Base-by-base conservation (phyloP, 169 alveolate genomes). In the Theileria parva region DNA sequence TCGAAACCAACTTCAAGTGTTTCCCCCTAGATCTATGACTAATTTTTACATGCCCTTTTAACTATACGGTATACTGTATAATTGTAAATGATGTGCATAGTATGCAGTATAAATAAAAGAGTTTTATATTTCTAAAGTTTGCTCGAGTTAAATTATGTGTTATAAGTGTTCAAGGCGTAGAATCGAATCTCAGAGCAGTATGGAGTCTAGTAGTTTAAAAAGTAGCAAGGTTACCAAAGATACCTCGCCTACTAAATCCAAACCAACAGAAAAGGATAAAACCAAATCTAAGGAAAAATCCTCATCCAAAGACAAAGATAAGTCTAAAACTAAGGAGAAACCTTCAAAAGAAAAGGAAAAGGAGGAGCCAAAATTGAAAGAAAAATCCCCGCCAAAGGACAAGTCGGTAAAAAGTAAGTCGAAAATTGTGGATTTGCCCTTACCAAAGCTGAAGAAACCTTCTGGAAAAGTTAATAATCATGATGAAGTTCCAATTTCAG, bases 401-500 rank as follows among this genome's bases (percentile, higher is more conserved):
- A 32, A 61, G 6, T 9, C 28, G 32, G 59, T 23, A 66, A 11
- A 44, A 37, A 44, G n/a, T 66, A 30, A 23, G 6, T 30, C 74
- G 28, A n/a, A 66, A 37, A 44, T 5, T 73, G 67, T 28, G n/a
- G 67, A 5, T 59, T 59, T 28, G 11, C n/a, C 12, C 2, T 30
- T 30, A 23, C 71, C 71, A 32, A 71, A 39, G 48, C n/a, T 32
- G 74, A 48, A 25, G 59, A 28, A 44, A 44, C 44, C 77, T 57
- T 8, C 48, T 3, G 77, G 12, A 15, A 71, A 71, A 13, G 53
- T 28, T 60, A 57, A 50, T 8, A 32, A 51, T 17, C 28, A 21
- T 25, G 87, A 71, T 48, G 87, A 79, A 0, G 50, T 11, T 21
- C 81, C 81, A 3, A 69, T 69, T 21, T 53, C 76, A 9, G 37